A percentile compares a stretch with the other conserved stretches of the same genome.
Evolutionary conservation across 1,284 basidiomycete species (phyloP).

Genomic region (Bjerkandera adusta): DNA sequence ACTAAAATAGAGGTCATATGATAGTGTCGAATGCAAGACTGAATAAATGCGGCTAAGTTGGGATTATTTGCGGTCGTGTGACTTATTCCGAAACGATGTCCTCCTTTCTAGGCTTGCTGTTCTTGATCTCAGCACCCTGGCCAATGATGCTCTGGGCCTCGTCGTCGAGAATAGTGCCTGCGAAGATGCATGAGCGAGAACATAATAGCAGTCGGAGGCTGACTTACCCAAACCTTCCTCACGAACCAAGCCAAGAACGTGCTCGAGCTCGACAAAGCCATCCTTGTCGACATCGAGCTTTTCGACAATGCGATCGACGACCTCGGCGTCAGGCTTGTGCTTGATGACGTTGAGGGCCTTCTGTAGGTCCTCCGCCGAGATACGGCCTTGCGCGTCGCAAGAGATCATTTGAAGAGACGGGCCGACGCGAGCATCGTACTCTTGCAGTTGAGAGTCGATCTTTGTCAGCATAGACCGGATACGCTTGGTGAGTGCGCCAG

Average conservation of each 20-base stretch:
- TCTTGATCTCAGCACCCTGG: slow-evolving; percentile 73
- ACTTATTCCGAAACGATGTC: slow-evolving; percentile 80
- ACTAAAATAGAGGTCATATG: too few species aligned
- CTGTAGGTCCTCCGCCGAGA: slow-evolving; percentile 87
- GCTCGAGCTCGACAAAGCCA: slow-evolving; percentile 88
- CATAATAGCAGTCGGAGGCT: slow-evolving; percentile 3
- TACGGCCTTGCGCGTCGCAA: slow-evolving; percentile 88
- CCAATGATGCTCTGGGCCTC: slow-evolving; percentile 73
- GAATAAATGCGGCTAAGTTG: too few species aligned
- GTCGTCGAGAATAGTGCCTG: slow-evolving; percentile 72
- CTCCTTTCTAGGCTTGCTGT: slow-evolving; percentile 79
- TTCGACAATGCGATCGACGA: slow-evolving; percentile 86
- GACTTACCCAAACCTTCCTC: slow-evolving; percentile 74
- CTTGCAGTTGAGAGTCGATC: slow-evolving; percentile 91
- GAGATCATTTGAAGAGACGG: slow-evolving; percentile 93
- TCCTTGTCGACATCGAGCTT: slow-evolving; percentile 97
- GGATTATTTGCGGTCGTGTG: too few species aligned
- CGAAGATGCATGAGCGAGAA: slow-evolving; percentile 16
- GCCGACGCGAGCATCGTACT: slow-evolving; percentile 91
- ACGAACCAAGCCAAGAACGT: slow-evolving; percentile 75
- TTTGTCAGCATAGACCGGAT: slow-evolving; percentile 96
- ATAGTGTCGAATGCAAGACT: too few species aligned
- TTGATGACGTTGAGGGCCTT: slow-evolving; percentile 93
- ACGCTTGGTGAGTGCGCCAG: slow-evolving; percentile 86
- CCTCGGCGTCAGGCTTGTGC: slow-evolving; percentile 89